Percentiles rank a stretch among this genome's conserved stretches.
Conservation (phyloP, 1,139 yeast genomes). For the Komagataea norvegica region DNA sequence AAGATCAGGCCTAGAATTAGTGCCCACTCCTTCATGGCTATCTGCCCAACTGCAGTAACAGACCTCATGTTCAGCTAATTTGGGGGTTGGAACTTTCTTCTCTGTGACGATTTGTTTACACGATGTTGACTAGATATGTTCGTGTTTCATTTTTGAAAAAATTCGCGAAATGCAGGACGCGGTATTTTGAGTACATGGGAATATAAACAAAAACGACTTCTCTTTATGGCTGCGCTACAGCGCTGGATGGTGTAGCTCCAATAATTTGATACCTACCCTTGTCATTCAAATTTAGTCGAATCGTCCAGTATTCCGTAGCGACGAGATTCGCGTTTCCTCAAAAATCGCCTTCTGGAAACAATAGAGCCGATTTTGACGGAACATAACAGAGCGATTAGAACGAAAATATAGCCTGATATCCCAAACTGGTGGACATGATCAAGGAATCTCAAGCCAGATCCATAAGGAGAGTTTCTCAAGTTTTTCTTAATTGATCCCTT, state of each 20-base stretch:
- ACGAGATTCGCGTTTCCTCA: slow-evolving; percentile 3
- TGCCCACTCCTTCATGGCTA: slow-evolving; percentile 24
- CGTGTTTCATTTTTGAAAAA: too few relatives aligned
- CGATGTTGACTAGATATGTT: too few relatives aligned
- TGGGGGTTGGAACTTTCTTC: too few relatives aligned
- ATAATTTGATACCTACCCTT: background rate
- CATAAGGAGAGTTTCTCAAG: slow-evolving; percentile 44
- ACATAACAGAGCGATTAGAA: slow-evolving; percentile 5
- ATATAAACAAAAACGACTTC: too few relatives aligned
- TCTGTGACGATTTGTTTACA: background rate
- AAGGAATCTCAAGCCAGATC: slow-evolving; percentile 36
- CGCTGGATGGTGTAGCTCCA: background rate
- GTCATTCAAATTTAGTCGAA: slow-evolving; percentile 15
- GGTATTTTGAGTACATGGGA: too few relatives aligned
- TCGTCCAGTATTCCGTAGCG: slow-evolving; percentile 18
- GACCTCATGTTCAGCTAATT: slow-evolving; percentile 10
- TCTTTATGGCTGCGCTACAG: too few relatives aligned
- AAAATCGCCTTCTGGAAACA: background rate
- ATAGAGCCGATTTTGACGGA: too few relatives aligned
- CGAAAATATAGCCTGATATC: slow-evolving; percentile 38
- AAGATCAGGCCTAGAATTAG: slow-evolving; percentile 41
- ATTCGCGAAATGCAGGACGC: too few relatives aligned
- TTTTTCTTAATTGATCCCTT: slow-evolving; percentile 17
- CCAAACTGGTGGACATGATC: slow-evolving; percentile 45
- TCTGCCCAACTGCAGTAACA: slow-evolving; percentile 18